Conservation (phyloP, 257 asterid genomes). For the Nicotiana noctiflora region DNA sequence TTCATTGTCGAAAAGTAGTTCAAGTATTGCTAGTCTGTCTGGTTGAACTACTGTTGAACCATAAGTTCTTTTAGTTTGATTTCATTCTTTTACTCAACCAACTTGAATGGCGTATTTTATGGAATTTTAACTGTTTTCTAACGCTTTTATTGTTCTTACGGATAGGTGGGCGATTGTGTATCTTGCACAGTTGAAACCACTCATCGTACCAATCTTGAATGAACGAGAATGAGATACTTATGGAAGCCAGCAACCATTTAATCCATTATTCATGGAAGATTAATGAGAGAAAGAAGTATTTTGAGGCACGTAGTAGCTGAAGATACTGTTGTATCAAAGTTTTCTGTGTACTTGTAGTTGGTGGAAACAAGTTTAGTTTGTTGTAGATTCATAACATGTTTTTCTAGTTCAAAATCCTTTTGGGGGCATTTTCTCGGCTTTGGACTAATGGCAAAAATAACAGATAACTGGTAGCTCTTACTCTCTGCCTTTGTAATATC, state of each 20-base stretch:
- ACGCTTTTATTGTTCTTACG: not conserved
- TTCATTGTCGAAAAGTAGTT: too few species aligned
- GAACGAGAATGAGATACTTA: conserved; percentile 2
- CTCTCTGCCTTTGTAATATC: not conserved
- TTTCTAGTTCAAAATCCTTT: not conserved
- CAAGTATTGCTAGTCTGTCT: too few species aligned
- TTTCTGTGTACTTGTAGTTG: not conserved
- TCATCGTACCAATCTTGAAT: not conserved
- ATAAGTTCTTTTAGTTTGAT: not conserved
- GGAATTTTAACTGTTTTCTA: not conserved
- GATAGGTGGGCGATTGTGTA: conserved; percentile 8
- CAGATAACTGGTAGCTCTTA: not conserved
- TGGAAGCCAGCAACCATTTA: not conserved
- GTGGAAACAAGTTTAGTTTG: not conserved
- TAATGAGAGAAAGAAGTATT: not conserved
- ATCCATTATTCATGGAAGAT: not conserved
- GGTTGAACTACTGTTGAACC: too few species aligned
- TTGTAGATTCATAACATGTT: not conserved
- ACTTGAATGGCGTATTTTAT: not conserved
- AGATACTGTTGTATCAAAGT: not conserved
- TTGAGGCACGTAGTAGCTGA: not conserved
- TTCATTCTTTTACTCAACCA: not conserved
- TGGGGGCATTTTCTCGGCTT: not conserved
- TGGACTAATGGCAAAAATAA: not conserved
- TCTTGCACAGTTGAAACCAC: conserved; percentile 7